phyloP scores from a whole-genome alignment of 2,329 filamentous ascomycete genomes.

The Geosmithia putterillii region DNA sequence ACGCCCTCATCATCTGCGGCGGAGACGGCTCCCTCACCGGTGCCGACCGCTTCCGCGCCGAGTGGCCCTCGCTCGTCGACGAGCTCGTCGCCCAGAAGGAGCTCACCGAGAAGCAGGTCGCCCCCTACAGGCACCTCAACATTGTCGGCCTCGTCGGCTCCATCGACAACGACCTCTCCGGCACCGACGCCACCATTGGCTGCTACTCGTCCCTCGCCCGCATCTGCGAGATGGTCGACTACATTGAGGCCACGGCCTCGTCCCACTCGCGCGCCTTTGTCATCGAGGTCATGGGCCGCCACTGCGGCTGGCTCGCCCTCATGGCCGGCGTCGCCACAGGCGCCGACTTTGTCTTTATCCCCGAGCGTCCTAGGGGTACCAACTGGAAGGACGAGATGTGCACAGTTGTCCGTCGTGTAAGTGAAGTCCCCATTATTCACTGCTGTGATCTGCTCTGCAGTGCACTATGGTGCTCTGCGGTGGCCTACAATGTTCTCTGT shows the following conservation, averaged over 20 bases:
- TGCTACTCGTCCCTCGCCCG: conserved; percentile 87
- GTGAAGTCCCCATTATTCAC: no score
- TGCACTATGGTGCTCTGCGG: no score
- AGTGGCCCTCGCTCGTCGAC: conserved; percentile 80
- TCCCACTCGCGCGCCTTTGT: conserved; percentile 96
- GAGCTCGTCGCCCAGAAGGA: conserved; percentile 70
- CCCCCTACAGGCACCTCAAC: conserved; percentile 76
- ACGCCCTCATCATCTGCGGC: conserved; percentile 92
- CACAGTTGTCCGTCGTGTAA: conserved; percentile 57
- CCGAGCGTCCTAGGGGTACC: conserved; percentile 77
- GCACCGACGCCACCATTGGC: conserved; percentile 94
- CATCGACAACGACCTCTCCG: conserved; percentile 96
- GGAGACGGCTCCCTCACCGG: conserved; percentile 94
- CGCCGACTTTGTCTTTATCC: conserved; percentile 94
- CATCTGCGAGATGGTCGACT: conserved; percentile 93
- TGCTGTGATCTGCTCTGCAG: no score
- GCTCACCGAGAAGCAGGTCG: conserved; percentile 57
- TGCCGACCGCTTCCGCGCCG: conserved; percentile 81
- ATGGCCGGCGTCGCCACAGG: conserved; percentile 94
- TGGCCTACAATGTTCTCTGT: no score
- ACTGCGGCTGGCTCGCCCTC: conserved; percentile 94
- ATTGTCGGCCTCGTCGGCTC: conserved; percentile 94
- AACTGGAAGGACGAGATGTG: conserved; percentile 90
- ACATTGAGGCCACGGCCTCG: conserved; percentile 87
- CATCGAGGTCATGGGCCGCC: conserved; percentile 95